Evolutionary conservation across 129 eudicot genomes (phyloP), one percentile per base, ranked within the genome.

Genomic region (Pseudognaphalium luteoalbum): DNA sequence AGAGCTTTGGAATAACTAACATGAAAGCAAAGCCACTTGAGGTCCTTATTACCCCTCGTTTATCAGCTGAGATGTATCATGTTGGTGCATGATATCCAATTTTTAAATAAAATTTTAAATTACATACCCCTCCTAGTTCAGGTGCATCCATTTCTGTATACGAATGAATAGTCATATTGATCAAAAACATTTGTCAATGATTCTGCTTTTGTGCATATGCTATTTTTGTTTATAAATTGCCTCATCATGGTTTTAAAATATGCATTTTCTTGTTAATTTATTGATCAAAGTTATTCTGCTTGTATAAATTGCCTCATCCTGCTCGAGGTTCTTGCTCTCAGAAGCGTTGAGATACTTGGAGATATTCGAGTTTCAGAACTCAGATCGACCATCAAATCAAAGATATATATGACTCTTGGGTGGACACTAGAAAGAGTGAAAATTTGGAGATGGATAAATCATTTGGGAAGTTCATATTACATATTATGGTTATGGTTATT

Each of bases 11-110:
- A 66, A n/a, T 77, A 3, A 66, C 79, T 12, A 67, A 47, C 42
- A 42, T 21, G 65, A 82, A 82, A 66, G 82, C 79, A 19, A 82
- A 76, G 3, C 79, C 85, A 0, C 71, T 82, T 1, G 82, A 76
- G 16, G 70, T 77, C 10, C 75, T 71, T 54, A 25, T 82, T 15
- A 10, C 78, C 8, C 85, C 85, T 20, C 85, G 75, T 62, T 42
- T 83, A 29, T 44, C 76, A 0, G 14, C 32, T 42, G 12, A n/a
- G 15, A 50, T 66, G 65, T 66, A 78, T 50, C 64, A 9, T 61
- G 7, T 62, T 63, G 60, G 22, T 2, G 51, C 67, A 56, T 72
- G 15, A 72, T 30, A n/a, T 68, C 8, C 54, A 10, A 4, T 32
- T 25, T 32, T 32, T 3, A 32, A 2, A 32, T 32, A 32, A n/a